These are phyloP conservation scores for Penicillium soppii DNA, from an alignment of 495 filamentous ascomycete species.

Conservation along the genomic window DNA sequence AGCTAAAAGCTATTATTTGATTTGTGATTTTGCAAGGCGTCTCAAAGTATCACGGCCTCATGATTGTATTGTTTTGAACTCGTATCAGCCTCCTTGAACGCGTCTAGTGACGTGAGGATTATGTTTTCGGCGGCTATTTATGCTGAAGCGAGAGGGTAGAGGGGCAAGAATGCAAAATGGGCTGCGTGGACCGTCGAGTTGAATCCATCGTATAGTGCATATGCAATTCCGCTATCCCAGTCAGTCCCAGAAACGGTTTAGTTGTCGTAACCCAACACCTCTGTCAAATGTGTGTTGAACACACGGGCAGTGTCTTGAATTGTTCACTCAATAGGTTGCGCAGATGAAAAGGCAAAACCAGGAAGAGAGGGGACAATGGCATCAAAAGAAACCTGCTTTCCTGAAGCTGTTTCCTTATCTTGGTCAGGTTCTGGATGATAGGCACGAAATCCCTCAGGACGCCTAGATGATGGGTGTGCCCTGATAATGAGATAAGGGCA, in stretches of 20 bases:
- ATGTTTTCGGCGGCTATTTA: conserved; percentile 7
- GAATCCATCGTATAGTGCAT: background rate
- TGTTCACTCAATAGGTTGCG: conserved; percentile 24
- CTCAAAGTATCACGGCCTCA: no score
- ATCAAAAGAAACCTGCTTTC: conserved; percentile 21
- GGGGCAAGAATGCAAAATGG: background rate
- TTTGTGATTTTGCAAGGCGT: no score
- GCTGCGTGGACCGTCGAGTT: conserved; percentile 2
- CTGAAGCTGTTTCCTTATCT: background rate
- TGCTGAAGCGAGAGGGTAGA: background rate
- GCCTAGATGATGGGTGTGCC: background rate
- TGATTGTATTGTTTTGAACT: no score
- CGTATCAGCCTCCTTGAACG: no score
- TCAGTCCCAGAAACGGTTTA: conserved; percentile 33
- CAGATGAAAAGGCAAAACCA: conserved; percentile 24
- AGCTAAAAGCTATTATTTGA: no score
- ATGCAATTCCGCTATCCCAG: conserved; percentile 23
- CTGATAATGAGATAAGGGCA: no score
- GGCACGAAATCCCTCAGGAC: no score
- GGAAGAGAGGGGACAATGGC: conserved; percentile 29
- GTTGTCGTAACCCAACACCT: conserved; percentile 21
- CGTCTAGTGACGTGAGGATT: no score
- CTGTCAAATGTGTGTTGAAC: conserved; percentile 18
- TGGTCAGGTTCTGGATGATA: background rate
- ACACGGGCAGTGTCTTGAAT: conserved; percentile 17